These are phyloP conservation scores for Proliferodiscus dingleyae DNA, from an alignment of 2,329 filamentous ascomycete genomes.

Conservation along the genomic window DNA sequence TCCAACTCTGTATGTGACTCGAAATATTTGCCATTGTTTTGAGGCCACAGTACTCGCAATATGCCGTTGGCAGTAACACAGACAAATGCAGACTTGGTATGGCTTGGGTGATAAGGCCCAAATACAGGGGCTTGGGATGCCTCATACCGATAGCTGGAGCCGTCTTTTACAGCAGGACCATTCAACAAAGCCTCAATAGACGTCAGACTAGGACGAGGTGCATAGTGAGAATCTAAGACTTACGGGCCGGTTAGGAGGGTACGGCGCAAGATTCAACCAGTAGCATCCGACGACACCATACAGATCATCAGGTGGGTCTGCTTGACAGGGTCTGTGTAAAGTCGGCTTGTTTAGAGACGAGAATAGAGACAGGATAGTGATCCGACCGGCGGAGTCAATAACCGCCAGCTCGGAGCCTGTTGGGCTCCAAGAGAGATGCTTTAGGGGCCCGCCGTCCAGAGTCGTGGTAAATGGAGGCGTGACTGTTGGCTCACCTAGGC, in stretches of 20 bases:
- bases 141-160: conserved; percentile 62
- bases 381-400: conserved; percentile 72
- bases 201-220: not conserved
- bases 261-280: conserved; percentile 58
- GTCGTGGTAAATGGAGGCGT: conserved; percentile 56
- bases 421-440: conserved; percentile 77
- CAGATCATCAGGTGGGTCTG: conserved; percentile 69
- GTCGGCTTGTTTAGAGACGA: conserved; percentile 70
- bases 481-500: conserved; percentile 65
- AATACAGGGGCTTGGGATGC: conserved; percentile 59
- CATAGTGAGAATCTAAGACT: conserved; percentile 5
- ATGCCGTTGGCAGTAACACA: conserved; percentile 70
- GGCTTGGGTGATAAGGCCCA: conserved; percentile 68
- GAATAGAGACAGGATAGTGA: conserved; percentile 68
- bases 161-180: conserved; percentile 60
- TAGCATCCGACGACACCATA: conserved; percentile 76
- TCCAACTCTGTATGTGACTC: conserved; percentile 72
- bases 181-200: conserved; percentile 42
- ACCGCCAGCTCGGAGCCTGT: conserved; percentile 75
- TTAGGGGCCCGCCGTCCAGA: conserved; percentile 61
- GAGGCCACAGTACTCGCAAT: conserved; percentile 72
- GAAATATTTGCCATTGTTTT: conserved; percentile 66
- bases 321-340: conserved; percentile 54
- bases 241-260: conserved; percentile 26
- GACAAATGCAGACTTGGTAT: conserved; percentile 67